Percentiles rank a stretch among this genome's conserved stretches.
phyloP scores from a whole-genome alignment of 2,329 filamentous ascomycete species.

The Claviceps humidiphila region DNA sequence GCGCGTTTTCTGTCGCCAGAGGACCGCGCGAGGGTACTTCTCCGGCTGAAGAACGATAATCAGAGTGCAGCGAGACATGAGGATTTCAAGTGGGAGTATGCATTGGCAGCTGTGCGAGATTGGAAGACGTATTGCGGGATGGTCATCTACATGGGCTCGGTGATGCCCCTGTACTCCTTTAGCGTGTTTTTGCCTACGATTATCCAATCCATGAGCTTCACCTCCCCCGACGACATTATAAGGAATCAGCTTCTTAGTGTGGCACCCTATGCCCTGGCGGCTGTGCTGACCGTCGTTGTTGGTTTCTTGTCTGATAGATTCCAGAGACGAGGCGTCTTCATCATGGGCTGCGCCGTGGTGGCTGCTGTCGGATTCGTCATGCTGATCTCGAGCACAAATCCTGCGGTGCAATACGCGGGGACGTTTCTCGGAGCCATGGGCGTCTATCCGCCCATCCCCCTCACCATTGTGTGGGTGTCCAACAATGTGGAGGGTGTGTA shows the following conservation, averaged over 20 bases:
- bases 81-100: slow-evolving; percentile 57
- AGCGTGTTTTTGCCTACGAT: slow-evolving; percentile 71
- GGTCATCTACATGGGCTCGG: slow-evolving; percentile 64
- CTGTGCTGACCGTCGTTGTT: slow-evolving; percentile 22
- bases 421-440: slow-evolving; percentile 75
- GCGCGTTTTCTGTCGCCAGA: slow-evolving; percentile 57
- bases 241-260: slow-evolving; percentile 34
- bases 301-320: slow-evolving; percentile 66
- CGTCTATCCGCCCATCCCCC: slow-evolving; percentile 77
- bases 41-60: slow-evolving; percentile 55
- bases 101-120: slow-evolving; percentile 60
- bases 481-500: slow-evolving; percentile 89
- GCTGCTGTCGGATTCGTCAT: slow-evolving; percentile 70
- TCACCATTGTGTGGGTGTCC: slow-evolving; percentile 76
- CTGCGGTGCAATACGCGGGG: slow-evolving; percentile 66
- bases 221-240: slow-evolving; percentile 16
- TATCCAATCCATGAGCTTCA: slow-evolving; percentile 40
- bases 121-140: slow-evolving; percentile 74
- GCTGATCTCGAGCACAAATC: slow-evolving; percentile 51
- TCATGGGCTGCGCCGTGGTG: slow-evolving; percentile 58
- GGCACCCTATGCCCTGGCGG: slow-evolving; percentile 26
- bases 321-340: slow-evolving; percentile 62
- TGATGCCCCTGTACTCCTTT: slow-evolving; percentile 63
- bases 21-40: slow-evolving; percentile 60
- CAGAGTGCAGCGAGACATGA: slow-evolving; percentile 66